Base-by-base conservation (phyloP, 2,329 filamentous ascomycete genomes). In the Diaporthe citriasiana region DNA sequence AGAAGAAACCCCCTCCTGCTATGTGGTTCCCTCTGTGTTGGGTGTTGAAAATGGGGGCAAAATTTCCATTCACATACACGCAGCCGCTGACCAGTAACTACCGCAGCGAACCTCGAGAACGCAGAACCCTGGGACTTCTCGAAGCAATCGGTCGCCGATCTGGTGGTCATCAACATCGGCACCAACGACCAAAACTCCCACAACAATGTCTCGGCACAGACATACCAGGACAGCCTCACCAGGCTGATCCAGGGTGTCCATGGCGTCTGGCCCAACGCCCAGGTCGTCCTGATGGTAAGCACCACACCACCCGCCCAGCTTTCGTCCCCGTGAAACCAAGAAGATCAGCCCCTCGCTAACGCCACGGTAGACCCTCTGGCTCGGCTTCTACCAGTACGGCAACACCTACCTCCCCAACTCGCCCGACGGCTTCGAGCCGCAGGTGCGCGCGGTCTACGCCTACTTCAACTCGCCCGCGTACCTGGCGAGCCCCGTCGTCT, bases 401-500 rank as follows among this genome's bases (percentile, higher is more conserved):
- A 89, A 88, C 77, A 85, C 83, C 9, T 91, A 87, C 77, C 76
- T 79, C 10, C 86, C 89, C 77, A 81, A 80, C 30, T 82, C 83
- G 7, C 73, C 77, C 1, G 30, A 76, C 10, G 85, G 85, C 25
- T 90, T 87, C 76, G 82, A 85, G 70, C 81, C 86, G 40, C 87
- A 90, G 76, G 87, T 90, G 22, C 82, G 85, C 74, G 78, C 84
- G 10, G 86, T 91, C 33, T 86, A 87, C 72, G 78, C 88, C 60
- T 86, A 88, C 77, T 91, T 89, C 83, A 87, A 87, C 78, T 84
- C 83, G n/a, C 78, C 80, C 3, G 77, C 79, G 22, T 87, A 86
- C 75, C 81, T 87, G 27, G 77, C 77, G 6, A 82, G 82, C 35
- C 84, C 85, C 0, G 75, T 79, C 12, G 79, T 82, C 13, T 87